A percentile compares a stretch with the other conserved stretches of the same genome.
Conservation (phyloP, 768 basidiomycete genomes). For the Tricholoma sp. region DNA sequence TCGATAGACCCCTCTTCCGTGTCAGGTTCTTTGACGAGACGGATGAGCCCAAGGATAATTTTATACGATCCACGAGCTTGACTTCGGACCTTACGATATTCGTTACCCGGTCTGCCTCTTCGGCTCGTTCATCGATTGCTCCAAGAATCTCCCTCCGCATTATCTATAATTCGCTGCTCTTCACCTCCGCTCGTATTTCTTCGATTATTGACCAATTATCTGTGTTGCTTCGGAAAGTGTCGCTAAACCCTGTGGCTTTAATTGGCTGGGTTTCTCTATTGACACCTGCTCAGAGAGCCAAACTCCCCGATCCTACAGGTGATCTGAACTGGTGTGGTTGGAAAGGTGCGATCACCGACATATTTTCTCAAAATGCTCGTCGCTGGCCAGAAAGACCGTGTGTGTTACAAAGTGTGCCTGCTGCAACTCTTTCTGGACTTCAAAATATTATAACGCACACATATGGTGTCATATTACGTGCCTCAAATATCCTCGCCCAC, state of each 20-base stretch:
- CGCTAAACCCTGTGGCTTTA: constrained; percentile 58
- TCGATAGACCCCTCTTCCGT: constrained; percentile 74
- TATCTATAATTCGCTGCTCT: constrained; percentile 92
- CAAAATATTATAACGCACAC: constrained; percentile 63
- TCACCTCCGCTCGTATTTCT: constrained; percentile 72
- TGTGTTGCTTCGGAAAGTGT: constrained; percentile 65
- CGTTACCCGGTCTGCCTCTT: constrained; percentile 66
- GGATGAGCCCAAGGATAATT: constrained; percentile 65
- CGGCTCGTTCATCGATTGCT: constrained; percentile 64
- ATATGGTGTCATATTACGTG: constrained; percentile 76
- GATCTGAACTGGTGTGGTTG: constrained; percentile 97
- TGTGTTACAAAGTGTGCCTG: constrained; percentile 74
- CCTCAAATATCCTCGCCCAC: constrained; percentile 88
- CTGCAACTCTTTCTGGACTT: constrained; percentile 29
- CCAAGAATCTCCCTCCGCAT: constrained; percentile 77
- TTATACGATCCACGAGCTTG: constrained; percentile 73
- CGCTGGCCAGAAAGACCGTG: constrained; percentile 79
- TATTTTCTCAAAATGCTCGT: constrained; percentile 86
- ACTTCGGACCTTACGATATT: constrained; percentile 94
- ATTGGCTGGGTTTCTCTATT: constrained; percentile 80
- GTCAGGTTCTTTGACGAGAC: constrained; percentile 97
- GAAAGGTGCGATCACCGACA: constrained; percentile 94
- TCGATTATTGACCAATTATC: constrained; percentile 85
- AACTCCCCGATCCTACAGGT: constrained; percentile 78
- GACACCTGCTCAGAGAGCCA: constrained; percentile 61